Conservation (phyloP, 179 eudicot species). For the Spinacia oleracea region DNA sequence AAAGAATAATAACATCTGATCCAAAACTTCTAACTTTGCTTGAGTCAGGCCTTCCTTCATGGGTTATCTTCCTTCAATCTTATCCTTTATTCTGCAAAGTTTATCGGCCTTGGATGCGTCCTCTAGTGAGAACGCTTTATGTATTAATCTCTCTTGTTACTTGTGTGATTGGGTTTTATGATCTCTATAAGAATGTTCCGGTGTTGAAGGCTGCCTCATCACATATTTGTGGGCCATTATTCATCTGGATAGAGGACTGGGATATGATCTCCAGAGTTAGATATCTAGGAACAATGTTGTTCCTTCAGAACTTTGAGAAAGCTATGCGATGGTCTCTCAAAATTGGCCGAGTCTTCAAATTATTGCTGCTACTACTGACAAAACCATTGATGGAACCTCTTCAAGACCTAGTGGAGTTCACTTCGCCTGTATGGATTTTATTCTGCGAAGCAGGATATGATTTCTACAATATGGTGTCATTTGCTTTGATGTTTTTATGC, state of each 20-base stretch:
- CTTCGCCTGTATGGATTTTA: conserved; percentile 62
- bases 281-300: conserved; percentile 89
- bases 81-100: conserved; percentile 84
- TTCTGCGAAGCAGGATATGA: conserved; percentile 44
- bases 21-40: conserved; percentile 68
- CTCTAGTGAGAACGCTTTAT: conserved; percentile 73
- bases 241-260: conserved; percentile 85
- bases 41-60: conserved; percentile 91
- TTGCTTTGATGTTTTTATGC: conserved; percentile 40
- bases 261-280: conserved; percentile 83
- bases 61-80: conserved; percentile 94
- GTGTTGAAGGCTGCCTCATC: conserved; percentile 83
- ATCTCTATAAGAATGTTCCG: conserved; percentile 88
- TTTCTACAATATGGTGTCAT: conserved; percentile 29
- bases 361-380: conserved; percentile 50
- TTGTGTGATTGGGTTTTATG: conserved; percentile 84
- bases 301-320: conserved; percentile 78
- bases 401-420: conserved; percentile 46
- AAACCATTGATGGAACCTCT: conserved; percentile 72
- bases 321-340: conserved; percentile 66
- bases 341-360: conserved; percentile 46
- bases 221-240: conserved; percentile 76
- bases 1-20: conserved; percentile 65
- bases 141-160: conserved; percentile 68
- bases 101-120: conserved; percentile 97